Evolutionary conservation across 2,329 filamentous ascomycete genomes (phyloP), one percentile per base, ranked within the genome.

Genomic region (Juglanconis oblonga): DNA sequence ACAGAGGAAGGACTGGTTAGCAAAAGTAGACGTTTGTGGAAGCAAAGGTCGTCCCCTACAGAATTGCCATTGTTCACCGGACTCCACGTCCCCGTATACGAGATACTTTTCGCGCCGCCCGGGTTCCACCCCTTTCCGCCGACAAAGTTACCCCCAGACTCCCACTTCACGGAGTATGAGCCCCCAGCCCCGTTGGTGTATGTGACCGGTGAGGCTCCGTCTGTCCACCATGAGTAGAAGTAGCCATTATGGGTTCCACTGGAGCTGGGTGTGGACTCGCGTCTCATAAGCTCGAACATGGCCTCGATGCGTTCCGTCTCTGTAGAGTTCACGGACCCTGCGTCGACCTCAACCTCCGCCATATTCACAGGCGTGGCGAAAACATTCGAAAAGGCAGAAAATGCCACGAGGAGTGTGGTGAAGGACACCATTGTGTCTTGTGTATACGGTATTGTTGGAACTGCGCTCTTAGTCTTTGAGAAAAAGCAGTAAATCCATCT

Each of bases 221-320:
- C 74, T 52, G 76, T 76, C 77, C 77, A 79, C 65, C 73, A 78
- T 29, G 72, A 77, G 48, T 77, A 80, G 63, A 75, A 79, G 62
- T 75, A 79, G 51, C 76, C 76, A 61, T 75, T 74, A 67, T 69
- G 48, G 11, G 65, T 67, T 40, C 62, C 62, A n/a, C n/a, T 48
- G 14, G 53, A 56, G 10, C 40, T 56, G 11, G 53, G 53, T 5
- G 40, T 49, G 5, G 44, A 45, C 44, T 45, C 13, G 44, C 44
- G 44, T 29, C 44, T 45, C 44, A 45, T 45, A n/a, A 45, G 44
- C n/a, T 45, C 44, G 44, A 45, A 45, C 44, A 45, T 45, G 44
- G 44, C 44, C 17, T 45, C 44, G 14, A 29, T 29, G 17, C 44
- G 44, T 29, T 45, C 44, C 8, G 44, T 45, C 3, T 45, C 44